A percentile compares a stretch with the other conserved stretches of the same genome.
phyloP scores from a whole-genome alignment of 148 eudicot species.

The Rhododendron ferrugineum region DNA sequence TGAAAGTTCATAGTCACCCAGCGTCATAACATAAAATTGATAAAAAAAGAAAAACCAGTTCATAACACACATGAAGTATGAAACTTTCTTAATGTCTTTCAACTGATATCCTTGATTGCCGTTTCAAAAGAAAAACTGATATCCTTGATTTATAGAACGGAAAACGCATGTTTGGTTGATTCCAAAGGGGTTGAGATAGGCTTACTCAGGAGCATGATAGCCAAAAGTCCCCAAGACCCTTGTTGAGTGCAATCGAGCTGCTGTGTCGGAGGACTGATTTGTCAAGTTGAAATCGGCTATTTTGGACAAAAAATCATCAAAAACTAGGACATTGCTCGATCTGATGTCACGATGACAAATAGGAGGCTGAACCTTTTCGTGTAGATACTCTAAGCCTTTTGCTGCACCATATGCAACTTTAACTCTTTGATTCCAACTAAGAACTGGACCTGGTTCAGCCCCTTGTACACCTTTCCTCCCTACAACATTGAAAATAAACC shows the following conservation, averaged over 20 bases:
- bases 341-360: slow-evolving; percentile 61
- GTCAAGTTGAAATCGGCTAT: slow-evolving; percentile 64
- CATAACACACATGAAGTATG: not conserved
- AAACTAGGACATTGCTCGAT: slow-evolving; percentile 60
- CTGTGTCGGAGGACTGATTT: slow-evolving; percentile 56
- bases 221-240: slow-evolving; percentile 71
- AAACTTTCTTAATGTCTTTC: not conserved
- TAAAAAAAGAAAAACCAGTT: not conserved
- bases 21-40: not conserved
- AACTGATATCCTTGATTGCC: not conserved
- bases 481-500: not conserved
- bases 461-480: slow-evolving; percentile 71
- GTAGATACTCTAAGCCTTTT: slow-evolving; percentile 57
- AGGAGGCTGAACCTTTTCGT: slow-evolving; percentile 59
- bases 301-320: slow-evolving; percentile 49
- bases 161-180: not conserved
- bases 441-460: slow-evolving; percentile 62
- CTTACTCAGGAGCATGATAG: slow-evolving; percentile 73
- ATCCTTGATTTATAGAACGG: not conserved
- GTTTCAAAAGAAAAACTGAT: too few species aligned
- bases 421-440: slow-evolving; percentile 57
- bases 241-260: slow-evolving; percentile 70
- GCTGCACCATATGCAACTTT: slow-evolving; percentile 65
- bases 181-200: not conserved
- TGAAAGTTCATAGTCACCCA: not conserved